Conservation (phyloP, 2,329 filamentous ascomycete species). For the Aspergillus caelatus region DNA sequence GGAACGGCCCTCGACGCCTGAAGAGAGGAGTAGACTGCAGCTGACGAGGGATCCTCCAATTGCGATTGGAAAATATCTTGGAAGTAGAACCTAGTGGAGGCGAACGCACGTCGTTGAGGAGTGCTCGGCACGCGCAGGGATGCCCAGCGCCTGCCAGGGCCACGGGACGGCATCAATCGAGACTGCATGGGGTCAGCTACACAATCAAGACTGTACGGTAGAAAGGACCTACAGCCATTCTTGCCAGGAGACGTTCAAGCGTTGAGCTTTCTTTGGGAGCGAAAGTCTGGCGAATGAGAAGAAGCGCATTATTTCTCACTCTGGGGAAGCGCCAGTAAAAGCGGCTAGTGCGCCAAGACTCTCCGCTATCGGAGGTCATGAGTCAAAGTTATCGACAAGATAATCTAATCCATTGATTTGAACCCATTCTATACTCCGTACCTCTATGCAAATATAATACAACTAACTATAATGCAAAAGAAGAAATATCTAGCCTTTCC, state of each 20-base stretch:
- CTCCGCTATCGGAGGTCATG: conserved; percentile 20
- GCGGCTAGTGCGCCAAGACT: conserved; percentile 10
- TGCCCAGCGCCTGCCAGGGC: conserved; percentile 26
- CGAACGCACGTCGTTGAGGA: conserved; percentile 32
- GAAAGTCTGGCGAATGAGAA: conserved; percentile 20
- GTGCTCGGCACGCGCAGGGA: conserved; percentile 27
- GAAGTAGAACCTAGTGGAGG: conserved; percentile 30
- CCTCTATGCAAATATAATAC: neutral
- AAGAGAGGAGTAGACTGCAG: conserved; percentile 75
- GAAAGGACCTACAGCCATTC: conserved; percentile 17
- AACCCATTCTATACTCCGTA: neutral
- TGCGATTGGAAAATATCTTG: conserved; percentile 67
- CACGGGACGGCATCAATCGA: conserved; percentile 22
- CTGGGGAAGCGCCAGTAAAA: conserved; percentile 10
- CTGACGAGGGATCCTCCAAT: conserved; percentile 61
- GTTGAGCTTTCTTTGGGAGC: conserved; percentile 4
- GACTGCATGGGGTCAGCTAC: conserved; percentile 17
- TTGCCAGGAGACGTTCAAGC: conserved; percentile 13
- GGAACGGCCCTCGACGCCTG: conserved; percentile 59
- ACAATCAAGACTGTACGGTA: neutral
- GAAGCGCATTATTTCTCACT: conserved; percentile 17
- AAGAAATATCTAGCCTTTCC: neutral
- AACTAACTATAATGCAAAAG: neutral
- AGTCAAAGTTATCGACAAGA: neutral
- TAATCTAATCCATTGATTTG: too few species aligned